Percentiles rank a stretch among this genome's conserved stretches.
phyloP scores from a whole-genome alignment of 139 green algal genomes.

The Chlorella vulgaris region DNA sequence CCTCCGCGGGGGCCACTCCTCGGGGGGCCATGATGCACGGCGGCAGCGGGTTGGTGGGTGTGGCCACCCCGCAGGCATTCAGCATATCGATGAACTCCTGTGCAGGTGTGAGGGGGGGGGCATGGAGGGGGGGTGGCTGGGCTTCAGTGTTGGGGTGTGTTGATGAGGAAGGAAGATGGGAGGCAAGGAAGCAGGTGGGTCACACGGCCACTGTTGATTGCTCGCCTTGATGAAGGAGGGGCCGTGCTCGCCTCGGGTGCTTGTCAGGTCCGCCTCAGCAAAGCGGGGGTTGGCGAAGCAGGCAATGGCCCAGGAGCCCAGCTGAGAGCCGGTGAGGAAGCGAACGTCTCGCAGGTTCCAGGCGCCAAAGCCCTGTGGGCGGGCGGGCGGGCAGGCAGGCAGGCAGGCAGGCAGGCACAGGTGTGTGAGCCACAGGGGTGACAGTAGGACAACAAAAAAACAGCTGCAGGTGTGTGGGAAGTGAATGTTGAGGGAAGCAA shows the following conservation, averaged over 20 bases:
- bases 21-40: conserved; percentile 22
- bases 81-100: conserved; percentile 49
- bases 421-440: background rate
- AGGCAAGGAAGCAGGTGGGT: too few species aligned
- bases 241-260: background rate
- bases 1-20: background rate
- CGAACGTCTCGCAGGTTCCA: conserved; percentile 43
- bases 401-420: too few species aligned
- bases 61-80: conserved; percentile 30
- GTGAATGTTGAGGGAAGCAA: background rate
- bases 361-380: conserved; percentile 1
- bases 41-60: conserved; percentile 22
- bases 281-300: conserved; percentile 47
- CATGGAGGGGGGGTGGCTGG: background rate
- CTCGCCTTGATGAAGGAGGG: conserved; percentile 33
- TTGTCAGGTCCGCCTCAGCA: conserved; percentile 12
- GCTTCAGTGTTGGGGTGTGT: background rate
- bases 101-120: too few species aligned
- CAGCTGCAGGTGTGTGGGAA: too few species aligned
- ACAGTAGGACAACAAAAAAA: background rate
- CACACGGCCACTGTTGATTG: background rate
- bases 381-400: too few species aligned
- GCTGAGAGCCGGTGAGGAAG: conserved; percentile 39
- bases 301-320: conserved; percentile 55
- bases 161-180: background rate